Evolutionary conservation across 768 basidiomycete genomes (phyloP), one percentile per base, ranked within the genome.

Genomic region (Rhizopogon salebrosus): DNA sequence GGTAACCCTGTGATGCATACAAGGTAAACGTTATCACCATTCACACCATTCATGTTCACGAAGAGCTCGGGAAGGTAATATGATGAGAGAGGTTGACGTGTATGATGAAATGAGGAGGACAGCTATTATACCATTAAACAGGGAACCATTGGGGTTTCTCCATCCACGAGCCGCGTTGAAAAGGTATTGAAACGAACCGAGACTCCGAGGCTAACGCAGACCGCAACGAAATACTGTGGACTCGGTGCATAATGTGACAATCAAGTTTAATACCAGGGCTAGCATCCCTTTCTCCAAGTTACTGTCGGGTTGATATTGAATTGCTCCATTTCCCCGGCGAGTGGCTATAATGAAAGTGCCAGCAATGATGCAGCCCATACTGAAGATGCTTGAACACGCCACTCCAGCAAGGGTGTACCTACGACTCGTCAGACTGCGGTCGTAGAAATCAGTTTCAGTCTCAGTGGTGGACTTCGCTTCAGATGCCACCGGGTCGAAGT

Each of bases 91-190:
- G 49, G 60, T 57, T 14, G 66, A 66, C 26, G 59, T 58, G 34
- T 64, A 67, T 23, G 66, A 66, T 11, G 61, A 42, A 45, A 68
- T 52, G 52, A 68, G 62, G 20, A 68, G 58, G 41, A 64, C 46
- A 34, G 60, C 57, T 67, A 66, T 66, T 35, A 60, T 9, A 8
- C 57, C 1, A 20, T 63, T 67, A 2, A 50, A 60, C 16, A 41
- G 1, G 8, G 59, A 59, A 48, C 65, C 64, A 16, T 62, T 68
- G 14, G 66, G 59, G 31, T 54, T 62, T 14, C 56, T 55, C 31
- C 24, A 52, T 1, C 64, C 59, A 1, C 34, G 35, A 13, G 51
- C 50, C 4, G 66, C 66, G 14, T 60, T 58, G 5, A 67, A 54
- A 24, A 67, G 49, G 65, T 67, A 45, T 66, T 66, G 43, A 65